phyloP scores from a whole-genome alignment of 73 alveolate species.

The Tetrahymena borealis region DNA sequence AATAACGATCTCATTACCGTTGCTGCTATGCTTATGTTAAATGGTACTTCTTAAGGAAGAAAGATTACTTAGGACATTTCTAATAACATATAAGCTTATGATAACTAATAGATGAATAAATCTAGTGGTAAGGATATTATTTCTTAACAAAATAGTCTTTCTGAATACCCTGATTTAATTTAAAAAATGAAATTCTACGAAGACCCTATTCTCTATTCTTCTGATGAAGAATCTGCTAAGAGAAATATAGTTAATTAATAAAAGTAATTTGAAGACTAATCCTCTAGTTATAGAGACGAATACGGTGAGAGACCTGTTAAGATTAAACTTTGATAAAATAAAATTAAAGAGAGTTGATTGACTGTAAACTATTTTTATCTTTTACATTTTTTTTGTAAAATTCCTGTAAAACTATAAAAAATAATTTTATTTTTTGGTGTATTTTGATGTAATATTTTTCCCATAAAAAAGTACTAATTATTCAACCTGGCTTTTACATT shows the following conservation, averaged over 20 bases:
- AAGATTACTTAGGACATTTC: neutral
- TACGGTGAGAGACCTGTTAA: neutral
- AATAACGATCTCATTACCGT: neutral
- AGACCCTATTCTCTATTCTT: neutral
- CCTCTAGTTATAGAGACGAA: neutral
- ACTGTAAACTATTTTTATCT: neutral
- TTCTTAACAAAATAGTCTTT: neutral
- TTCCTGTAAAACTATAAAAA: too few species aligned
- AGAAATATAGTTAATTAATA: neutral
- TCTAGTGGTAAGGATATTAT: neutral
- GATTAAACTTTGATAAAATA: neutral
- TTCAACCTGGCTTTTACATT: neutral
- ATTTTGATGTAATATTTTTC: too few species aligned
- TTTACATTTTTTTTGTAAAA: neutral
- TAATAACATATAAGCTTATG: neutral
- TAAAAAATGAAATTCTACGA: neutral
- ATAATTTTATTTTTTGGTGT: too few species aligned
- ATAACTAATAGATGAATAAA: neutral
- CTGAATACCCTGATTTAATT: neutral
- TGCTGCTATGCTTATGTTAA: neutral
- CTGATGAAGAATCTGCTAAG: neutral
- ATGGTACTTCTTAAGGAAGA: neutral
- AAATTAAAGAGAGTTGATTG: neutral
- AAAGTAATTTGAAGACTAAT: neutral
- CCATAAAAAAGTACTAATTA: too few species aligned